Evolutionary conservation across 805 yeast genomes (phyloP).

Genomic region (Sugiyamaella floridensis): DNA sequence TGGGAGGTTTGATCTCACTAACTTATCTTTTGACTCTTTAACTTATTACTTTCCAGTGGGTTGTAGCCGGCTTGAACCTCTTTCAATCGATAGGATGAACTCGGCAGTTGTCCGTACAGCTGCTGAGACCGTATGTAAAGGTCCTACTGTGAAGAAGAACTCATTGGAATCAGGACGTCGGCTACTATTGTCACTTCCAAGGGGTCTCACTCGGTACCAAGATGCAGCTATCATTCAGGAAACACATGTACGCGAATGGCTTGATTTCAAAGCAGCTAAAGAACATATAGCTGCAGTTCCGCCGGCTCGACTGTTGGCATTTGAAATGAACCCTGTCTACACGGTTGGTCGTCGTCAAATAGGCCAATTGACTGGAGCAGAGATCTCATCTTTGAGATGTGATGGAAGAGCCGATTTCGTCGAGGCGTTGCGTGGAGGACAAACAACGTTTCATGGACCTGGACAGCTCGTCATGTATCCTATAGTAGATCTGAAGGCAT

Average conservation of each 20-base stretch:
- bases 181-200: slow-evolving; percentile 7
- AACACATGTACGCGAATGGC: slow-evolving; percentile 12
- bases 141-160: neutral
- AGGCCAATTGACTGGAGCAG: slow-evolving; percentile 36
- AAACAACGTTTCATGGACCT: slow-evolving; percentile 92
- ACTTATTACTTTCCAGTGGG: too few relatives aligned
- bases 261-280: slow-evolving; percentile 1
- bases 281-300: slow-evolving; percentile 37
- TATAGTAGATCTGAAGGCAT: slow-evolving; percentile 60
- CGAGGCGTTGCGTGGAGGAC: slow-evolving; percentile 91
- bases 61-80: too few relatives aligned
- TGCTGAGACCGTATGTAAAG: neutral
- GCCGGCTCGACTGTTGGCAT: slow-evolving; percentile 57
- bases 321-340: slow-evolving; percentile 79
- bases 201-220: slow-evolving; percentile 16
- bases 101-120: neutral
- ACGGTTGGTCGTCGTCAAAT: slow-evolving; percentile 88
- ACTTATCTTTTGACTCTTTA: too few relatives aligned
- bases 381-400: slow-evolving; percentile 23
- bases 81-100: too few relatives aligned
- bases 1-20: too few relatives aligned
- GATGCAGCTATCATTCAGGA: slow-evolving; percentile 19
- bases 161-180: neutral
- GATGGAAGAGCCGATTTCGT: slow-evolving; percentile 46
- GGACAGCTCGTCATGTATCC: slow-evolving; percentile 90